phyloP scores from a whole-genome alignment of 2,329 filamentous ascomycete species.

The Penicillium glabrum region DNA sequence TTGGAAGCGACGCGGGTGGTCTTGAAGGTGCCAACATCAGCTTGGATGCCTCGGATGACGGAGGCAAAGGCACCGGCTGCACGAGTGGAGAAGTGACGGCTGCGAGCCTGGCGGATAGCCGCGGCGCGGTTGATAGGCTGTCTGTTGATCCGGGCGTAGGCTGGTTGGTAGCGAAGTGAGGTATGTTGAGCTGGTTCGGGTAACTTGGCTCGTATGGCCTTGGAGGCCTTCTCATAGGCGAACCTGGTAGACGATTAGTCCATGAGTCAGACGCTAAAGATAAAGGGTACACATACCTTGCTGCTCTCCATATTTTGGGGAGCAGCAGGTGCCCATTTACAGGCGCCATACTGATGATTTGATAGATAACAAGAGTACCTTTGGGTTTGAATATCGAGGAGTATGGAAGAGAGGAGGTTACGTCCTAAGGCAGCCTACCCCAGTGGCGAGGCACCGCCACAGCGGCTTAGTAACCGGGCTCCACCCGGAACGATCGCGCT shows the following conservation, averaged over 20 bases:
- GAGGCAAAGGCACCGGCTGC: slow-evolving; percentile 51
- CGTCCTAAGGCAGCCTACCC: slow-evolving; percentile 17
- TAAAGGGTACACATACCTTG: slow-evolving; percentile 39
- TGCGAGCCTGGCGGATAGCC: slow-evolving; percentile 63
- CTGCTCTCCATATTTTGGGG: slow-evolving; percentile 50
- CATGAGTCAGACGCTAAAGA: slow-evolving; percentile 6
- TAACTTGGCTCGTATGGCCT: slow-evolving; percentile 43
- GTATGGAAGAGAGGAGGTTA: slow-evolving; percentile 5
- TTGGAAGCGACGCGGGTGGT: slow-evolving; percentile 57
- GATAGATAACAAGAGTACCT: slow-evolving; percentile 8
- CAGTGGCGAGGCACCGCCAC: slow-evolving; percentile 16
- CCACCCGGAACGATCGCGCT: neutral
- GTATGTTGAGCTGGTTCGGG: slow-evolving; percentile 39
- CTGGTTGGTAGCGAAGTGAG: slow-evolving; percentile 57
- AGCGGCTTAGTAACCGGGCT: slow-evolving; percentile 1
- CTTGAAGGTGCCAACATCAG: slow-evolving; percentile 54
- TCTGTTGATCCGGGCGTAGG: slow-evolving; percentile 57
- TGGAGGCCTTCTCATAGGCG: slow-evolving; percentile 49
- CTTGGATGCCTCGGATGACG: slow-evolving; percentile 44
- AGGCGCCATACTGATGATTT: slow-evolving; percentile 44
- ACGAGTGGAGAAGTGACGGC: slow-evolving; percentile 63
- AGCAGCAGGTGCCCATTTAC: slow-evolving; percentile 51
- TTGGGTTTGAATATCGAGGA: slow-evolving; percentile 9
- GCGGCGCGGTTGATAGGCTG: slow-evolving; percentile 64
- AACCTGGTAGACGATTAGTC: slow-evolving; percentile 39